Percentiles rank a stretch among this genome's conserved stretches.
phyloP scores from a whole-genome alignment of 2,329 filamentous ascomycete species.

The Phoma sp. region DNA sequence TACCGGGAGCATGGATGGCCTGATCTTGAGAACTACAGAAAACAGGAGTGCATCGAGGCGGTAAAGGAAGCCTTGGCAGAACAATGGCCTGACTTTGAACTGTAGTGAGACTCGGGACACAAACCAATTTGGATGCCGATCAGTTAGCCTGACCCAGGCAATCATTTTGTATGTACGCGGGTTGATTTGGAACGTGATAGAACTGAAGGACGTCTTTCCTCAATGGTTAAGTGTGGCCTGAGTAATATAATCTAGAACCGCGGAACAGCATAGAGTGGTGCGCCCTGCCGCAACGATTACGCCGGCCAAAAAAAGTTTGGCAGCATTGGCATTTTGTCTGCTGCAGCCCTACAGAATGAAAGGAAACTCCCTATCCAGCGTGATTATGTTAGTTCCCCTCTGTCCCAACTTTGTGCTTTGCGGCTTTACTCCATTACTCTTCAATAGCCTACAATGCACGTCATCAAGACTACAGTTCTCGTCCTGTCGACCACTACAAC shows the following conservation, averaged over 20 bases:
- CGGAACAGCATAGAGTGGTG: slow-evolving; percentile 1
- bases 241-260: neutral
- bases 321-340: neutral
- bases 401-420: slow-evolving; percentile 1
- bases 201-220: neutral
- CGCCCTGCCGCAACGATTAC: neutral
- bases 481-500: neutral
- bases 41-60: neutral
- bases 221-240: slow-evolving; percentile 1
- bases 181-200: neutral
- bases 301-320: neutral
- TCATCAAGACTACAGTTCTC: neutral
- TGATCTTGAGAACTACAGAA: neutral
- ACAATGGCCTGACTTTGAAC: slow-evolving; percentile 4
- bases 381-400: neutral
- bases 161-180: neutral
- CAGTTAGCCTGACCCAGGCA: neutral
- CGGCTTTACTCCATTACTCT: slow-evolving; percentile 2
- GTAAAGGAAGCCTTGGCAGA: slow-evolving; percentile 1
- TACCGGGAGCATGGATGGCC: slow-evolving; percentile 1
- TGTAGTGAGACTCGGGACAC: neutral
- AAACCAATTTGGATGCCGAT: neutral
- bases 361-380: neutral
- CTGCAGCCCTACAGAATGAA: neutral
- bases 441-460: neutral